Evolutionary conservation across 2,329 filamentous ascomycete genomes (phyloP), one percentile per base, ranked within the genome.

Genomic region (Nectriaceae sp.): DNA sequence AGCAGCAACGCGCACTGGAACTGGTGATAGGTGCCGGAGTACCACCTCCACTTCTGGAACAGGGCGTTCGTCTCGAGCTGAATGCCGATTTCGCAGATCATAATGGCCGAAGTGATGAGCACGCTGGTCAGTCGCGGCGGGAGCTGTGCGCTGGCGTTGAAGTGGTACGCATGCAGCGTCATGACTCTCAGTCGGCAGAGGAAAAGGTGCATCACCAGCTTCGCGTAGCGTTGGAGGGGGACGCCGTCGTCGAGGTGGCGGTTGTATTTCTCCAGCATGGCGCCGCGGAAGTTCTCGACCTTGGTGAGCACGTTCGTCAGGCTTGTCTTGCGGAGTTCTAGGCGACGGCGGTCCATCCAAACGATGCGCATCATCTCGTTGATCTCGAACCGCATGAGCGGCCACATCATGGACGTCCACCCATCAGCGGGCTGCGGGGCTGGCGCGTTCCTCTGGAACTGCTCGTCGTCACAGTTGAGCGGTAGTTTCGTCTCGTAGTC

Each of bases 401-500:
- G 74, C 24, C 89, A 75, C 3, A 87, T 86, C 65, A 83, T 83
- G 37, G 87, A 82, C 0, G 88, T 90, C 76, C 85, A 91, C 35
- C 71, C 65, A 16, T 77, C 73, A 49, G 74, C 72, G 0, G 70
- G 70, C 2, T 67, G 71, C 2, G 69, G 70, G 5, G 68, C 56
- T 40, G 29, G 42, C 5, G 10, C 31, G 19, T 31, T 21, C 5
- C 41, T 22, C 15, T 66, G 73, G n/a, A 90, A 72, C 43, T 87
- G 82, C 2, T 73, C 70, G 54, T 90, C 88, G 52, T 89, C 77
- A 50, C 87, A 79, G 62, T 90, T 90, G 11, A 87, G 70, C 1
- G 88, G 88, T 21, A 90, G 76, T 51, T 80, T 82, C 0, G 88
- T 90, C 57, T 90, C 87, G 65, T 86, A 91, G 59, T 91, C 87